A percentile compares a stretch with the other conserved stretches of the same genome.
Evolutionary conservation across 108 stramenopile genomes (phyloP).

Genomic region (Pseudonitzschia multiseries): DNA sequence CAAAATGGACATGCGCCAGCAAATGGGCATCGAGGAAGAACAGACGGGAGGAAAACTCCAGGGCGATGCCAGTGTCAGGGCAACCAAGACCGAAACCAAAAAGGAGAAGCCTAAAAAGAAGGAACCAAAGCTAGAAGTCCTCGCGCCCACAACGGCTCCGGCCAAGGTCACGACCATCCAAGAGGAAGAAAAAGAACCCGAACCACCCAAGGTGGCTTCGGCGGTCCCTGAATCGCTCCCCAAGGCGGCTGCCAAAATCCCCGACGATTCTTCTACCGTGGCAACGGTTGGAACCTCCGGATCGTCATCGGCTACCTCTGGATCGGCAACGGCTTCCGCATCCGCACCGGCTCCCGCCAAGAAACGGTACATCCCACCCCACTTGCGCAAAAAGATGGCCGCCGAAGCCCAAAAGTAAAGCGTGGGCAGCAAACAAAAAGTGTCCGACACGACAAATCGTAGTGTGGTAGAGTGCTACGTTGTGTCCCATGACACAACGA

Average conservation of each 20-base stretch:
- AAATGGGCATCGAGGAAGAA: slow-evolving; percentile 70
- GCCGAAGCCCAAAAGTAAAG: slow-evolving; percentile 2
- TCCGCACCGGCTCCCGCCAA: slow-evolving; percentile 29
- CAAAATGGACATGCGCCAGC: slow-evolving; percentile 88
- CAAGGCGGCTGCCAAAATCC: neutral
- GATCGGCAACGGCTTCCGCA: slow-evolving; percentile 12
- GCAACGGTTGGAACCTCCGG: slow-evolving; percentile 22
- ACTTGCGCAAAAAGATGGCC: slow-evolving; percentile 54
- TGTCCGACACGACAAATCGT: too few relatives aligned
- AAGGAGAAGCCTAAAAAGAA: slow-evolving; percentile 21
- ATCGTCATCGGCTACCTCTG: slow-evolving; percentile 4
- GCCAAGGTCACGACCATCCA: slow-evolving; percentile 18
- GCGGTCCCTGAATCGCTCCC: slow-evolving; percentile 1
- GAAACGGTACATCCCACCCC: slow-evolving; percentile 60
- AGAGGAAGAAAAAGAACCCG: slow-evolving; percentile 5
- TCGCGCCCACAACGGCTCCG: neutral
- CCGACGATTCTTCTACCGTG: slow-evolving; percentile 31
- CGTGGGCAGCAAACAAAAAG: neutral
- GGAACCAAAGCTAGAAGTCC: slow-evolving; percentile 32
- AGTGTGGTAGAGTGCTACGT: too few relatives aligned
- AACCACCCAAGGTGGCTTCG: neutral
- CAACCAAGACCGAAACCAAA: slow-evolving; percentile 45
- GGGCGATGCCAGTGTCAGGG: slow-evolving; percentile 79
- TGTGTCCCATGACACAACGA: too few relatives aligned
- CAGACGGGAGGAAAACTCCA: slow-evolving; percentile 48